These are phyloP conservation scores for Podila verticillata DNA, from an alignment of 192 early-diverging fungal genomes.

Conservation along the genomic window DNA sequence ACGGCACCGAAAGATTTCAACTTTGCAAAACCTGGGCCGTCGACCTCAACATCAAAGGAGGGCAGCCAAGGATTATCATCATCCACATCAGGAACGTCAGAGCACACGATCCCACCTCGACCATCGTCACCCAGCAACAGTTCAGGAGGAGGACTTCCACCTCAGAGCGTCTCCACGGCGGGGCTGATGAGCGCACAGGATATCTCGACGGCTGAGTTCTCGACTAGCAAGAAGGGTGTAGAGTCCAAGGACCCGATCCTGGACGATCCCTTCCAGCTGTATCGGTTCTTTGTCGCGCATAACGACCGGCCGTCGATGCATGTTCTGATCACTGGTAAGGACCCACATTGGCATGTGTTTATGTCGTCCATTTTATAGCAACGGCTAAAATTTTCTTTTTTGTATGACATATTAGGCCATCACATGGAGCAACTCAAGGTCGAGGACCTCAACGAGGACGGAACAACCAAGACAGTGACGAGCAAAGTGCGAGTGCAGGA, in stretches of 20 bases:
- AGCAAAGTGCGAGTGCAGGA: conserved; percentile 36
- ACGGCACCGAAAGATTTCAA: too few relatives aligned
- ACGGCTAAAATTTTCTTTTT: not conserved
- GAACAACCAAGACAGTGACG: conserved; percentile 6
- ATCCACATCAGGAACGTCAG: too few relatives aligned
- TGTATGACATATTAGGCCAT: conserved; percentile 15
- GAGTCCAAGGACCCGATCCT: conserved; percentile 23
- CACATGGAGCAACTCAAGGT: conserved; percentile 26
- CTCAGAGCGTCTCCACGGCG: not conserved
- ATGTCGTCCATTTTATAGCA: not conserved
- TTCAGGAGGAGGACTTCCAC: not conserved
- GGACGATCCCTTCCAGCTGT: conserved; percentile 45
- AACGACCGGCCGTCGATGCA: conserved; percentile 53
- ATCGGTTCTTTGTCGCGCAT: conserved; percentile 51
- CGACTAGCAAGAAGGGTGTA: conserved; percentile 11
- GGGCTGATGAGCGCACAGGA: conserved; percentile 13
- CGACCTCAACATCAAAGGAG: too few relatives aligned
- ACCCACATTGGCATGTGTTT: not conserved
- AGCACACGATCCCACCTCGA: too few relatives aligned
- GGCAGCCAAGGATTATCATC: too few relatives aligned
- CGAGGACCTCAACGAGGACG: conserved; percentile 9
- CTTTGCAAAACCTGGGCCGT: too few relatives aligned
- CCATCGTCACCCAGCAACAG: too few relatives aligned
- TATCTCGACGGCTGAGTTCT: conserved; percentile 21
- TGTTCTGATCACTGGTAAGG: conserved; percentile 42